Evolutionary conservation across 192 early-diverging fungal genomes (phyloP), one percentile per base, ranked within the genome.

Genomic region (Rhizophagus sp.): DNA sequence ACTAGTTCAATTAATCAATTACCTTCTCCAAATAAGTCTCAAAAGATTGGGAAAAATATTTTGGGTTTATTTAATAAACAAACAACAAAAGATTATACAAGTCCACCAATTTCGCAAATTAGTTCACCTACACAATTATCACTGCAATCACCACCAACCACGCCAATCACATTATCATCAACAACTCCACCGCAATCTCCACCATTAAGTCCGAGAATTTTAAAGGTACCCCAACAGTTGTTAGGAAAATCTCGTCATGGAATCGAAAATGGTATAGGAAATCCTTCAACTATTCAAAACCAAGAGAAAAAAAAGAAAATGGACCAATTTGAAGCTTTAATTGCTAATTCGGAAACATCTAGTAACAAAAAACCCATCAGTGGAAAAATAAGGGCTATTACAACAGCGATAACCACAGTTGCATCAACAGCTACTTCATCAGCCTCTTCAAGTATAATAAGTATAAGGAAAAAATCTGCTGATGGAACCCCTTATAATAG

Each of bases 11-110:
- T 41, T 39, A 3, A 70, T 13, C 36, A 41, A 47, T 50, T 49
- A 39, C 17, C 52, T 24, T 62, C 25, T 34, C n/a, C 74, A 4
- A 61, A 62, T 39, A 64, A 49, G n/a, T 34, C 22, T 10, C 44
- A 47, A 47, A 78, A 78, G 39, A 12, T 24, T 47, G 47, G 64
- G 33, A 49, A 50, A n/a, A 52, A 47, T 52, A 24, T 75, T n/a
- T 44, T 65, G 33, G 76, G 76, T 33, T 30, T 78, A 6, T 78
- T 78, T 34, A 78, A 78, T 78, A 78, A 78, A 50, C 76, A 78
- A 67, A 19, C 62, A 12, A 17, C 24, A 67, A 41, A 19, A 15
- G 49, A 75, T 24, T 5, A 25, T 25, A 57, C 24, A 0, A 57
- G 50, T 19, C 50, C 50, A 52, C 15, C 52, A 57, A 6, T 24